A percentile compares a stretch with the other conserved stretches of the same genome.
Evolutionary conservation across 169 alveolate genomes (phyloP).

Genomic region (Cyclospora cayetanensis): DNA sequence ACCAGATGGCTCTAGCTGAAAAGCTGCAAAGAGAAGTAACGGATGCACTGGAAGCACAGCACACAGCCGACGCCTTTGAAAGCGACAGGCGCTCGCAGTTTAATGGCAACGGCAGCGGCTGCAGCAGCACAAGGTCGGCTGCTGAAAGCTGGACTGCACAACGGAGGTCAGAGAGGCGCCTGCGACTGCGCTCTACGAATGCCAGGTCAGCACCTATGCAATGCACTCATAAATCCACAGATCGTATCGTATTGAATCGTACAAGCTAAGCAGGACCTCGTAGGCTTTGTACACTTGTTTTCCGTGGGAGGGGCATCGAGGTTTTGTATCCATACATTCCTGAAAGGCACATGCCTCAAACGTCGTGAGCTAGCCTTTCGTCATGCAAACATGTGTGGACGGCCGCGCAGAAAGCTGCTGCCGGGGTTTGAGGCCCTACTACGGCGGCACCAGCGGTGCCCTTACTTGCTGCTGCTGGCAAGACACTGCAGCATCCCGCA

Average conservation of each 20-base stretch:
- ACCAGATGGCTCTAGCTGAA: neutral
- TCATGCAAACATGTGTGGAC: too few relatives aligned
- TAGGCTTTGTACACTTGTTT: too few relatives aligned
- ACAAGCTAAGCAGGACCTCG: too few relatives aligned
- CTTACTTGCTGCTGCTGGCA: constrained; percentile 22
- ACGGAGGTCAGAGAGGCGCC: neutral
- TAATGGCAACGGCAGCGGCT: neutral
- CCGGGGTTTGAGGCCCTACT: constrained; percentile 22
- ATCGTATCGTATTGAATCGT: too few relatives aligned
- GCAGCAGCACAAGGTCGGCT: too few relatives aligned
- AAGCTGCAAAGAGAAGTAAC: neutral
- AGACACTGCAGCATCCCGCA: neutral
- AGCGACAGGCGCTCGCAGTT: neutral
- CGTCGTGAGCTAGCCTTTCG: too few relatives aligned
- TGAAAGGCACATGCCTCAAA: too few relatives aligned
- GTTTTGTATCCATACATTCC: too few relatives aligned
- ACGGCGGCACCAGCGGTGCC: constrained; percentile 12
- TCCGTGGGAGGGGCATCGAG: too few relatives aligned
- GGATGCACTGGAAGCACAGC: neutral
- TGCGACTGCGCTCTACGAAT: neutral
- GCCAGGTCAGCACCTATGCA: too few relatives aligned
- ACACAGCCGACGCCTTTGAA: neutral
- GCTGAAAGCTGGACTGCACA: neutral
- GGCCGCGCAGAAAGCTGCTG: constrained; percentile 15
- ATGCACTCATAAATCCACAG: too few relatives aligned